phyloP scores from a whole-genome alignment of 768 basidiomycete genomes.

The Clavaria fumosa region DNA sequence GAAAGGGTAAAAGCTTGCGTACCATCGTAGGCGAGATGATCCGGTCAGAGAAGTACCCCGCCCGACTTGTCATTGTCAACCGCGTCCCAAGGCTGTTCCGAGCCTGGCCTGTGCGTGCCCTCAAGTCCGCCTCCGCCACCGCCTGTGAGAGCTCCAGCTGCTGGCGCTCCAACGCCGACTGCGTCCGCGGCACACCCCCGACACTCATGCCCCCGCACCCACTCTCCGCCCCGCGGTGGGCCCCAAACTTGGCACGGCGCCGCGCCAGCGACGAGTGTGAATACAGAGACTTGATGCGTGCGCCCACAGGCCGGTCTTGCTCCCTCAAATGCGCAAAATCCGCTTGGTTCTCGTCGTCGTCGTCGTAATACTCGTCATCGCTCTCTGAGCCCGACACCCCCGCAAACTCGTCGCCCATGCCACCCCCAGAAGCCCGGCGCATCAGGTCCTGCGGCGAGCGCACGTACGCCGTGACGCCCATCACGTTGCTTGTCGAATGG shows the following conservation, averaged over 20 bases:
- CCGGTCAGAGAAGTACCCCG: constrained; percentile 86
- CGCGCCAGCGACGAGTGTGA: constrained; percentile 12
- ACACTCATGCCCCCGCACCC: too few relatives aligned
- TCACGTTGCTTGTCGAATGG: constrained; percentile 16
- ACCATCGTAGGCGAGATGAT: constrained; percentile 96
- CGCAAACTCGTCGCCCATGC: too few relatives aligned
- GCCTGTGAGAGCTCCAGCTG: constrained; percentile 38
- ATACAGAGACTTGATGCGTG: constrained; percentile 53
- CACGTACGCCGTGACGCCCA: constrained; percentile 15
- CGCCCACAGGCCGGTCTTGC: constrained; percentile 60
- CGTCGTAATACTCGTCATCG: constrained; percentile 34
- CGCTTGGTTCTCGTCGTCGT: too few relatives aligned
- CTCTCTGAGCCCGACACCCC: constrained; percentile 39
- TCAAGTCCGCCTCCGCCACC: constrained; percentile 33
- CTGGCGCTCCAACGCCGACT: constrained; percentile 29
- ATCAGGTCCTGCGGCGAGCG: constrained; percentile 3
- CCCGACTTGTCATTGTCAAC: constrained; percentile 89
- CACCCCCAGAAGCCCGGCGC: constrained; percentile 17
- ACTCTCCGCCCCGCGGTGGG: too few relatives aligned
- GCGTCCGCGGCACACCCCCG: constrained; percentile 17
- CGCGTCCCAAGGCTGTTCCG: constrained; percentile 67
- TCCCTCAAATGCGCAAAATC: constrained; percentile 37
- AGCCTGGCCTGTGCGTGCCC: constrained; percentile 24
- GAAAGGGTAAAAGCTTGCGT: constrained; percentile 16
- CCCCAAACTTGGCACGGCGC: constrained; percentile 2